phyloP scores from a whole-genome alignment of 768 basidiomycete genomes.

The Paxillus rubicundulus region DNA sequence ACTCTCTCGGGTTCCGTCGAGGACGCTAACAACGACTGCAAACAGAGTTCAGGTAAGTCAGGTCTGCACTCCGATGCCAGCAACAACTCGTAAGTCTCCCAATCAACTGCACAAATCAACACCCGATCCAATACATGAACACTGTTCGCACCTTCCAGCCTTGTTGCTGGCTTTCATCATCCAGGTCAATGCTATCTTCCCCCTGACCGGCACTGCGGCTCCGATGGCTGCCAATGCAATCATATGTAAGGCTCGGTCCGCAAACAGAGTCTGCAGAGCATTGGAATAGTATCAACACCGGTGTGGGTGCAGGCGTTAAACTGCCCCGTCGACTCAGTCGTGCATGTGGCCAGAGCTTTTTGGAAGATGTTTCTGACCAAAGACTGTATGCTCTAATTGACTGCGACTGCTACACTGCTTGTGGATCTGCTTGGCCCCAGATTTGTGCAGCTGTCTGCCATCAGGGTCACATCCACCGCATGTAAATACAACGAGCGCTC shows the following conservation, averaged over 20 bases:
- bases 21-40: neutral
- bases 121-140: neutral
- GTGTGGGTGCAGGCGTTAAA: neutral
- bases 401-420: neutral
- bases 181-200: neutral
- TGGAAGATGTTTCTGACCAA: no score
- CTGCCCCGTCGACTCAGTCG: no score
- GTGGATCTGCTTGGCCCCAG: neutral
- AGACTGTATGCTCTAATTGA: no score
- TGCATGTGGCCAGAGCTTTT: no score
- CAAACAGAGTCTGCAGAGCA: no score
- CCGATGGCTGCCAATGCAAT: neutral
- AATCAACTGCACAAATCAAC: neutral
- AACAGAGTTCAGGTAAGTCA: neutral
- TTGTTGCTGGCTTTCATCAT: neutral
- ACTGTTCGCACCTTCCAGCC: neutral
- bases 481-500: conserved; percentile 15
- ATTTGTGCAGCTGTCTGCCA: conserved; percentile 21
- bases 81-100: neutral
- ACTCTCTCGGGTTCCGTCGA: neutral
- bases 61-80: neutral
- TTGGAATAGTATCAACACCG: no score
- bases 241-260: neutral
- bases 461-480: neutral
- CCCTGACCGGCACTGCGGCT: neutral